phyloP scores from a whole-genome alignment of 2,329 filamentous ascomycete species.

The Ascochyta fabae region DNA sequence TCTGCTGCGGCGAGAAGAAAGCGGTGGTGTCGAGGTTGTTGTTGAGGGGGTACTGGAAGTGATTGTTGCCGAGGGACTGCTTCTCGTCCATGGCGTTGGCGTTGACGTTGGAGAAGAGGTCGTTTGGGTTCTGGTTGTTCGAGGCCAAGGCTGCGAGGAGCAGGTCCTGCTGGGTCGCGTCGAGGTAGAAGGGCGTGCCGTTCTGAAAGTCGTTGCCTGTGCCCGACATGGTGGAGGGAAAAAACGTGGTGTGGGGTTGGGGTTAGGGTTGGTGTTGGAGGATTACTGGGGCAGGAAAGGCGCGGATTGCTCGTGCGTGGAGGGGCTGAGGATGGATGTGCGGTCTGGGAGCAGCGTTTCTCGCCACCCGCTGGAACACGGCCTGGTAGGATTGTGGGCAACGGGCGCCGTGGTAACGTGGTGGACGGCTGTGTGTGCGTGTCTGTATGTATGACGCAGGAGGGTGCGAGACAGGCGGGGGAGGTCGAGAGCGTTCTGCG shows the following conservation, averaged over 20 bases:
- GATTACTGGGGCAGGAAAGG: slow-evolving; percentile 1
- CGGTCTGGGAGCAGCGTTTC: slow-evolving; percentile 6
- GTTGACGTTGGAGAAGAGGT: slow-evolving; percentile 31
- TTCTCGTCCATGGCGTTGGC: slow-evolving; percentile 15
- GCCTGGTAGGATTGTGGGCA: slow-evolving; percentile 2
- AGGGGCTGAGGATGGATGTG: slow-evolving; percentile 5
- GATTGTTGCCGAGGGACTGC: slow-evolving; percentile 28
- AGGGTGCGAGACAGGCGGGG: neutral
- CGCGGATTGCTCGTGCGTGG: neutral
- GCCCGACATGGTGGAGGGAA: slow-evolving; percentile 43
- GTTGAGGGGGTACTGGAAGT: slow-evolving; percentile 40
- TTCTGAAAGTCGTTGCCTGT: slow-evolving; percentile 49
- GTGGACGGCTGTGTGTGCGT: neutral
- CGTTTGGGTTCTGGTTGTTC: slow-evolving; percentile 48
- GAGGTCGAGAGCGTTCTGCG: neutral
- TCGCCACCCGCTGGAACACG: slow-evolving; percentile 14
- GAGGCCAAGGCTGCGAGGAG: slow-evolving; percentile 57
- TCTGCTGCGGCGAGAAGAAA: slow-evolving; percentile 50
- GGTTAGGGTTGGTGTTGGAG: neutral
- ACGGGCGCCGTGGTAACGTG: neutral
- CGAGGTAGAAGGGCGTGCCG: slow-evolving; percentile 53
- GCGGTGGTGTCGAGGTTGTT: slow-evolving; percentile 41
- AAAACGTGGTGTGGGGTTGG: slow-evolving; percentile 23
- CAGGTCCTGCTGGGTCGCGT: slow-evolving; percentile 55
- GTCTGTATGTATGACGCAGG: slow-evolving; percentile 20